phyloP scores from a whole-genome alignment of 495 filamentous ascomycete species.

The Tuber brumale region DNA sequence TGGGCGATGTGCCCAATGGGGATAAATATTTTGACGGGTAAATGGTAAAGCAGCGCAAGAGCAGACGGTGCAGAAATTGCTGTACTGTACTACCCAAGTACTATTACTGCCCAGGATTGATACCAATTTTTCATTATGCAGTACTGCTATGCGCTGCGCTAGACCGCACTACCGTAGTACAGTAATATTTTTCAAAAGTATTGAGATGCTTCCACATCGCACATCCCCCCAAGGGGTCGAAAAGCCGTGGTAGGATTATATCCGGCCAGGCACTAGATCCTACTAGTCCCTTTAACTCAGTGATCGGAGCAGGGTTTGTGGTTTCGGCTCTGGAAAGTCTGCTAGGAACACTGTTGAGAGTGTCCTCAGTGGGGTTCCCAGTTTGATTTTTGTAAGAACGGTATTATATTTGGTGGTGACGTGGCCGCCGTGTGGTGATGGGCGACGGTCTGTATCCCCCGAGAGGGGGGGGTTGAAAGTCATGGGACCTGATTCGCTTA shows the following conservation, averaged over 20 bases:
- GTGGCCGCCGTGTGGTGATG: neutral
- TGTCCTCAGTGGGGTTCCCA: neutral
- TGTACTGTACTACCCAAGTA: neutral
- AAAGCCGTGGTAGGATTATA: neutral
- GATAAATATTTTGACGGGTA: neutral
- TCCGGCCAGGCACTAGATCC: neutral
- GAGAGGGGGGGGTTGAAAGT: neutral
- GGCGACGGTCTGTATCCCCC: neutral
- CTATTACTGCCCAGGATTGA: neutral
- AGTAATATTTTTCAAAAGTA: neutral
- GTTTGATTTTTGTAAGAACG: neutral
- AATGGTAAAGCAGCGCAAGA: neutral
- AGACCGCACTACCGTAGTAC: neutral
- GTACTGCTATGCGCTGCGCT: neutral
- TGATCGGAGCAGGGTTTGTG: neutral
- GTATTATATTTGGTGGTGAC: neutral
- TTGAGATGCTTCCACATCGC: neutral
- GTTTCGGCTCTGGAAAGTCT: neutral
- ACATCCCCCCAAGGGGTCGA: neutral
- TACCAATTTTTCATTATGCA: neutral
- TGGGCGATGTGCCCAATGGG: neutral
- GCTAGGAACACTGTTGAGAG: neutral
- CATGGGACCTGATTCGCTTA: neutral
- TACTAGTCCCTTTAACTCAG: neutral
- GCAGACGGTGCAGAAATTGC: neutral